These are phyloP conservation scores for Eutypa lata DNA, from an alignment of 2,329 filamentous ascomycete species.

Conservation along the genomic window DNA sequence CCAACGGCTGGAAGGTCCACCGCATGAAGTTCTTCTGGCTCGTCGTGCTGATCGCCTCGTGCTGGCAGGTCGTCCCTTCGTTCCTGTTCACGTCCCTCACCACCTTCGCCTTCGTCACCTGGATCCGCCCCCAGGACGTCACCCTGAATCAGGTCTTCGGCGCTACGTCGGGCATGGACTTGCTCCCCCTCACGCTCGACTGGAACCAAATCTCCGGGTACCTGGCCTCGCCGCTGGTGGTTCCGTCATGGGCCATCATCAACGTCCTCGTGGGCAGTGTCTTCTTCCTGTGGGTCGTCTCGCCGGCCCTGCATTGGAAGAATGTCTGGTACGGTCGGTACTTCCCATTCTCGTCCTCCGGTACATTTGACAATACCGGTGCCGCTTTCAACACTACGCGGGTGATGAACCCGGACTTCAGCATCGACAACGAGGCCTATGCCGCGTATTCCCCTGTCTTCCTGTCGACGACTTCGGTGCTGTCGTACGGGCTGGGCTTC, in stretches of 20 bases:
- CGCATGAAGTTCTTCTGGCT: neutral
- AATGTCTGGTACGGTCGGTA: conserved; percentile 57
- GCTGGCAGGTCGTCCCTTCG: too few relatives aligned
- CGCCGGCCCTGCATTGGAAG: conserved; percentile 57
- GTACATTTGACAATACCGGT: conserved; percentile 64
- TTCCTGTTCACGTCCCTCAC: neutral
- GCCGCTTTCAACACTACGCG: conserved; percentile 55
- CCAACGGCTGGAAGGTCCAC: conserved; percentile 42
- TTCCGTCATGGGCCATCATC: conserved; percentile 57
- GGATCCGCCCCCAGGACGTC: conserved; percentile 60
- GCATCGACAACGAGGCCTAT: conserved; percentile 61
- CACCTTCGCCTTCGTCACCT: conserved; percentile 26
- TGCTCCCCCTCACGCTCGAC: conserved; percentile 65
- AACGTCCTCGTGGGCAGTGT: conserved; percentile 56
- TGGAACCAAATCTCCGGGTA: conserved; percentile 61
- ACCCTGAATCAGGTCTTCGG: conserved; percentile 64
- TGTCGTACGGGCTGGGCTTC: conserved; percentile 62
- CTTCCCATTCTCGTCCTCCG: conserved; percentile 58
- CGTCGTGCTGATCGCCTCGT: neutral
- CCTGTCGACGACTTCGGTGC: conserved; percentile 58
- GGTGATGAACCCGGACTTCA: conserved; percentile 54
- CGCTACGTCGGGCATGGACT: conserved; percentile 55
- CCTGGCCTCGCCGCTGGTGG: conserved; percentile 54
- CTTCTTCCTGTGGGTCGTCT: conserved; percentile 54
- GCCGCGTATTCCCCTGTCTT: conserved; percentile 63